Percentiles rank a stretch among this genome's conserved stretches.
Conservation (phyloP, 129 eudicot genomes). For the Deinandra increscens region DNA sequence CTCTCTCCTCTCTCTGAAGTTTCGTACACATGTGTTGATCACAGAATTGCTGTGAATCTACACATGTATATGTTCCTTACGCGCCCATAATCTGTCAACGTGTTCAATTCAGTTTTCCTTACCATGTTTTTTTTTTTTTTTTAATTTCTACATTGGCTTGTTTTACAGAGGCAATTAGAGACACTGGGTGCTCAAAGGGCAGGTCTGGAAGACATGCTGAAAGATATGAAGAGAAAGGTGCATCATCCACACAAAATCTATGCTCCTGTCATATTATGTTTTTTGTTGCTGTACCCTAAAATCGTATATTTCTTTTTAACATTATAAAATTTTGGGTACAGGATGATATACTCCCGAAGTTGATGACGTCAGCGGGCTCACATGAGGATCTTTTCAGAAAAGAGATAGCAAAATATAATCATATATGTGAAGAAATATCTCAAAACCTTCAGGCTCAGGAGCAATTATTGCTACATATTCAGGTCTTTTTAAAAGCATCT, state of each 20-base stretch:
- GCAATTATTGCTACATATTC: slow-evolving; percentile 73
- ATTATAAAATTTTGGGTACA: not conserved
- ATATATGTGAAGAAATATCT: slow-evolving; percentile 73
- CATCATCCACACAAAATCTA: not conserved
- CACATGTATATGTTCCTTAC: not conserved
- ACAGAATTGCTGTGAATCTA: not conserved
- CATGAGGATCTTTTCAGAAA: slow-evolving; percentile 92
- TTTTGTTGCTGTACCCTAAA: not conserved
- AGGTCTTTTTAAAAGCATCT: slow-evolving; percentile 40
- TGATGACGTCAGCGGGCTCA: slow-evolving; percentile 93
- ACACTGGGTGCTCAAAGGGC: slow-evolving; percentile 91
- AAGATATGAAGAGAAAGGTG: slow-evolving; percentile 99
- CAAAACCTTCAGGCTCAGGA: slow-evolving; percentile 86
- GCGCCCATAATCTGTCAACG: not conserved
- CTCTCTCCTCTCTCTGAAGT: too few relatives aligned
- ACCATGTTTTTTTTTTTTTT: too few relatives aligned
- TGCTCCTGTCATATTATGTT: not conserved
- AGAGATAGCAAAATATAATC: slow-evolving; percentile 85
- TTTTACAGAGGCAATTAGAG: slow-evolving; percentile 89
- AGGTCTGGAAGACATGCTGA: slow-evolving; percentile 97
- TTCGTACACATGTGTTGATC: too few relatives aligned
- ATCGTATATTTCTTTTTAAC: not conserved
- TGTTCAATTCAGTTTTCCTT: not conserved
- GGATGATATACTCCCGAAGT: slow-evolving; percentile 96
- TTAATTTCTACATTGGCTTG: not conserved